Evolutionary conservation across 2,329 filamentous ascomycete genomes (phyloP).

Genomic region (Mollisia scopiformis): DNA sequence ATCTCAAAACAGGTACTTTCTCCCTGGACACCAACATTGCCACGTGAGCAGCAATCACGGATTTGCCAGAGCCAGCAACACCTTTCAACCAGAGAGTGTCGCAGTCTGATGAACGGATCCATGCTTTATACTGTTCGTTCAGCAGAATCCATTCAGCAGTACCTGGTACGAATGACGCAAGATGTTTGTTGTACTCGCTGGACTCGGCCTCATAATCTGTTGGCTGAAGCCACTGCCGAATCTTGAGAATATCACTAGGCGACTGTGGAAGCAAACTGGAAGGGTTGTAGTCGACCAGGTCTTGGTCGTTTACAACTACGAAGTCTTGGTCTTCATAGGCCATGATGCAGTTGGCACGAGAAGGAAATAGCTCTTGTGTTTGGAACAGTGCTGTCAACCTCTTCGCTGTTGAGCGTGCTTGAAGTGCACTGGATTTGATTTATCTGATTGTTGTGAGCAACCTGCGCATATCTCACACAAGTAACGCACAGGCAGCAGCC

Average conservation of each 20-base stretch:
- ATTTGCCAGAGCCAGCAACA: conserved; percentile 49
- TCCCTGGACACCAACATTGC: not conserved
- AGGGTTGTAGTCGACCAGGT: conserved; percentile 15
- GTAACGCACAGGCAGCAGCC: not conserved
- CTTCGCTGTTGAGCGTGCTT: too few species aligned
- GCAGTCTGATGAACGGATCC: conserved; percentile 30
- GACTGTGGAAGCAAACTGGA: conserved; percentile 8
- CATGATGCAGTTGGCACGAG: not conserved
- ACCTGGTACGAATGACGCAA: conserved; percentile 12
- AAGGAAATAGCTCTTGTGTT: too few species aligned
- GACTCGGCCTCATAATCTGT: conserved; percentile 18
- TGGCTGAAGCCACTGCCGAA: conserved; percentile 20
- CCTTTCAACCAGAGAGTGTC: conserved; percentile 51
- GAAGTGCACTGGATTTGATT: too few species aligned
- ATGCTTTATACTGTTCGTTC: conserved; percentile 22
- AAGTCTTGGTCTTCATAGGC: conserved; percentile 8
- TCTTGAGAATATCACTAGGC: conserved; percentile 13
- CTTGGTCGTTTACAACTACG: conserved; percentile 6
- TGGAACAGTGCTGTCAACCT: too few species aligned
- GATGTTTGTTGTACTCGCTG: conserved; percentile 23
- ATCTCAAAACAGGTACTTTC: conserved; percentile 34
- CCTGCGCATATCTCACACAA: not conserved
- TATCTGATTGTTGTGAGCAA: too few species aligned
- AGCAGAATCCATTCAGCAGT: conserved; percentile 21
- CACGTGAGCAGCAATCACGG: conserved; percentile 35